These are phyloP conservation scores for Exophiala calicioides DNA, from an alignment of 2,329 filamentous ascomycete genomes.

Conservation along the genomic window DNA sequence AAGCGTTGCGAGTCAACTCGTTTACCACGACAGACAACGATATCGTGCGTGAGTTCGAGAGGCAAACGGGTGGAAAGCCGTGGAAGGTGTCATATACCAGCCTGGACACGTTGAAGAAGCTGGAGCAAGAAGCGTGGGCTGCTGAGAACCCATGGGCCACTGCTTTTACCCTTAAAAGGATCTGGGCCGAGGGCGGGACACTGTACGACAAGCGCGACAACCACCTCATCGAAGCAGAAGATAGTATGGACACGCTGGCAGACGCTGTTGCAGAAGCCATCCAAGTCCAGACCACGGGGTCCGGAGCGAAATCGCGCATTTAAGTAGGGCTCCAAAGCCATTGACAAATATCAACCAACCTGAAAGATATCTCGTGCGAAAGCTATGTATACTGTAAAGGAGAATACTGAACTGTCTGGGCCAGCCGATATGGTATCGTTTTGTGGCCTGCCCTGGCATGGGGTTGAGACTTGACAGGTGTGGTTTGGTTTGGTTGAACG, in stretches of 20 bases:
- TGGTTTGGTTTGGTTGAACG: no score
- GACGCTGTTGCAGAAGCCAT: constrained; percentile 25
- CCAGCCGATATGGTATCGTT: no score
- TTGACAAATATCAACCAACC: no score
- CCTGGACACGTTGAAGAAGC: constrained; percentile 53
- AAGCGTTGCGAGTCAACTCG: constrained; percentile 67
- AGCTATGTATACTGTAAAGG: no score
- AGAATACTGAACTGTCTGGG: no score
- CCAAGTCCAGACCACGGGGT: constrained; percentile 25
- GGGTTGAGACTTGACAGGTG: no score
- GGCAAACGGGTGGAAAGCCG: constrained; percentile 55
- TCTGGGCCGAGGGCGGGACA: constrained; percentile 72
- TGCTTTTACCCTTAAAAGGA: constrained; percentile 62
- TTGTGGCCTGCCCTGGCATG: no score
- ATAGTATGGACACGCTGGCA: constrained; percentile 22
- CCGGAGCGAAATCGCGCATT: no score
- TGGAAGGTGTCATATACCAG: constrained; percentile 59
- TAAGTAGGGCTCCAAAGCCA: no score
- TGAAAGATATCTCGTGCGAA: no score
- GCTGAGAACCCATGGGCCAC: constrained; percentile 55
- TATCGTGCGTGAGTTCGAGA: constrained; percentile 67
- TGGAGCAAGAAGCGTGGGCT: constrained; percentile 62
- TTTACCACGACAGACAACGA: constrained; percentile 65
- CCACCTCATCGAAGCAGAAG: constrained; percentile 50
- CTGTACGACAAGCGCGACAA: constrained; percentile 70